Evolutionary conservation across 768 basidiomycete species (phyloP).

Genomic region (Pholiota molesta): DNA sequence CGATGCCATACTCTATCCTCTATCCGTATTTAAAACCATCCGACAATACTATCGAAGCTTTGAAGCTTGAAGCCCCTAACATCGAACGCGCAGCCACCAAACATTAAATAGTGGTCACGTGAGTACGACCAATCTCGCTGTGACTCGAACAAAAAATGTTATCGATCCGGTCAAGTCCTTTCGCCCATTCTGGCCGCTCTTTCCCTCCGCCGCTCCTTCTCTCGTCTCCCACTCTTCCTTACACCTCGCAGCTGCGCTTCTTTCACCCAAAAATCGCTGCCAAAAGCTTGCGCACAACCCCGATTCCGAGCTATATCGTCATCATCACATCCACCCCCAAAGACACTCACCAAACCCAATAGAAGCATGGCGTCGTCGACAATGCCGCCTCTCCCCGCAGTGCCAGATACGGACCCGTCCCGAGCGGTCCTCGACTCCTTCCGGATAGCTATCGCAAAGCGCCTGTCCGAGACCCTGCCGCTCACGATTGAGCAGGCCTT

Average conservation of each 20-base stretch:
- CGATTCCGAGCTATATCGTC: background rate
- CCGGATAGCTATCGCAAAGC: conserved; percentile 78
- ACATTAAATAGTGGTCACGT: no score
- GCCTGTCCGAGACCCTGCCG: conserved; percentile 66
- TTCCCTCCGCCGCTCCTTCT: conserved; percentile 3
- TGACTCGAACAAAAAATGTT: conserved; percentile 13
- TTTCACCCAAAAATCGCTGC: background rate
- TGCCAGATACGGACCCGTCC: conserved; percentile 60
- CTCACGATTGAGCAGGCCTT: conserved; percentile 80
- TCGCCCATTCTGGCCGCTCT: conserved; percentile 9
- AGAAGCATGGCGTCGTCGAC: conserved; percentile 28
- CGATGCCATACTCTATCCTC: no score
- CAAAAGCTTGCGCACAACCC: background rate
- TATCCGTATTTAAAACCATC: no score
- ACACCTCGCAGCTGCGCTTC: background rate
- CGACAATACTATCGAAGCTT: no score
- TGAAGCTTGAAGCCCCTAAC: no score
- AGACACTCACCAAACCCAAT: background rate
- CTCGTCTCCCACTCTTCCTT: background rate
- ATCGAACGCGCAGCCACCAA: no score
- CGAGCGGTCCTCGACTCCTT: conserved; percentile 75
- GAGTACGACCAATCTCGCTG: background rate
- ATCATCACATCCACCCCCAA: background rate
- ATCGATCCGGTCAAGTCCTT: conserved; percentile 7
- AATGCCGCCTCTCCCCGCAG: conserved; percentile 30